Conservation (phyloP, 2,329 filamentous ascomycete genomes). For the Zymoseptoria pseudotritici region DNA sequence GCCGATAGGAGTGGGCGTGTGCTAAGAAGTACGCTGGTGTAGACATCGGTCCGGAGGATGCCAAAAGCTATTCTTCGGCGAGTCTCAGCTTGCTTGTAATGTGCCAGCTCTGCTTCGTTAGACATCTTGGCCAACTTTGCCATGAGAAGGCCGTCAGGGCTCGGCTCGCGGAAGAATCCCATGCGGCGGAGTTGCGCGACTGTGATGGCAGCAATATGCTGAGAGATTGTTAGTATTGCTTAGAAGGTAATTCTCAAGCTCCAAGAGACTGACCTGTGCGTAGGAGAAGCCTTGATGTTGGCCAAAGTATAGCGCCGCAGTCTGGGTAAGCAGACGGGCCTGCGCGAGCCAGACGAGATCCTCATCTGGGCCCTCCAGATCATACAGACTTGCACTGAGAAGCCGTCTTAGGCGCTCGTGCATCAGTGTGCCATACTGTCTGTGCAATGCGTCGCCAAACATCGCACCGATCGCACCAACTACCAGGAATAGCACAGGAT, state of each 20-base stretch:
- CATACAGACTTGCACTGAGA: constrained; percentile 11
- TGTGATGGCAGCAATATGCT: constrained; percentile 13
- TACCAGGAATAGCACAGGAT: constrained; percentile 11
- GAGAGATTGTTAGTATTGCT: background rate
- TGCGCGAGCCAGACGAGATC: constrained; percentile 11
- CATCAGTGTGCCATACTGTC: constrained; percentile 11
- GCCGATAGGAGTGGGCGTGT: constrained; percentile 11
- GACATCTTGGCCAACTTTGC: background rate
- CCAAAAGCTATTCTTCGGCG: constrained; percentile 10
- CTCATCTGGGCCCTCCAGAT: constrained; percentile 10
- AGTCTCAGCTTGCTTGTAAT: constrained; percentile 4
- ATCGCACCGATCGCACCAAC: constrained; percentile 12
- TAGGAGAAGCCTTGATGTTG: constrained; percentile 15
- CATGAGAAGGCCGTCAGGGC: constrained; percentile 3
- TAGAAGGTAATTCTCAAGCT: background rate
- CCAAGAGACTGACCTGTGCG: constrained; percentile 3
- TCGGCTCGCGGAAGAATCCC: constrained; percentile 11
- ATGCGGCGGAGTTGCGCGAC: constrained; percentile 13
- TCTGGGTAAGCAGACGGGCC: constrained; percentile 10
- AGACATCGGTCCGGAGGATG: constrained; percentile 11
- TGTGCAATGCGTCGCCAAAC: constrained; percentile 7
- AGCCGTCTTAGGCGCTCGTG: constrained; percentile 8
- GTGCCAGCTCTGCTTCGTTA: constrained; percentile 2
- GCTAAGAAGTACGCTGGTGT: constrained; percentile 10
- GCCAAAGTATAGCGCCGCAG: constrained; percentile 13